Percentiles rank a stretch among this genome's conserved stretches.
Evolutionary conservation across 371 early-diverging fungal genomes (phyloP).

Genomic region (Rhizopus stolonifer): DNA sequence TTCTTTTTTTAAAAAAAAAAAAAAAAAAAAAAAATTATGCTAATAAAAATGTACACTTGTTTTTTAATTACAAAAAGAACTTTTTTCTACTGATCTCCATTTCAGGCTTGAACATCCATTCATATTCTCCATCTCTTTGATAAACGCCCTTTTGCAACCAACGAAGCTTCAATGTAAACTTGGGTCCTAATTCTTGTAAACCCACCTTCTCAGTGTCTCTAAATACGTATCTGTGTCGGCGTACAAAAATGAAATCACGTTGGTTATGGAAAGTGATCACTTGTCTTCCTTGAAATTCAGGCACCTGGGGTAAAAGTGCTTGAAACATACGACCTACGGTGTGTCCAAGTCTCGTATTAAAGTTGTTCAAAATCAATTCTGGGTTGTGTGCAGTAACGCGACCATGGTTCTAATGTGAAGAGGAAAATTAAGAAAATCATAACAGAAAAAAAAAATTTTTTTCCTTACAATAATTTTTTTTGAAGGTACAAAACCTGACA

Average conservation of each 20-base stretch:
- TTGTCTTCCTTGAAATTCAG: slow-evolving; percentile 95
- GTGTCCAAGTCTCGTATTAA: slow-evolving; percentile 96
- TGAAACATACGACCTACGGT: slow-evolving; percentile 96
- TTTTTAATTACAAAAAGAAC: slow-evolving; percentile 67
- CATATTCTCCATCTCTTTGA: slow-evolving; percentile 90
- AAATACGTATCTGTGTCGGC: slow-evolving; percentile 96
- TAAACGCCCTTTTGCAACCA: slow-evolving; percentile 95
- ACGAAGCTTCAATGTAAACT: slow-evolving; percentile 93
- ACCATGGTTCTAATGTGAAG: slow-evolving; percentile 81
- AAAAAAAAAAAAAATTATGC: not conserved
- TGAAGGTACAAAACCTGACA: slow-evolving; percentile 76
- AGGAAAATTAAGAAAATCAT: no score
- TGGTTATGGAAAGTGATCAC: slow-evolving; percentile 98
- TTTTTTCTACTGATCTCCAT: slow-evolving; percentile 84
- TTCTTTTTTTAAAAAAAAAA: not conserved
- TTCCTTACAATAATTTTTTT: slow-evolving; percentile 71
- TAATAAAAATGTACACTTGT: not conserved
- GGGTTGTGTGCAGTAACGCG: slow-evolving; percentile 85
- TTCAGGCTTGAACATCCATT: slow-evolving; percentile 91
- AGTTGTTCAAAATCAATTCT: slow-evolving; percentile 98
- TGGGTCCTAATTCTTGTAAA: slow-evolving; percentile 96
- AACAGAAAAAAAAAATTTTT: not conserved
- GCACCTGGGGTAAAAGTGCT: slow-evolving; percentile 94
- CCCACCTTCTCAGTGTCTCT: slow-evolving; percentile 85
- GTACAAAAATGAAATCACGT: slow-evolving; percentile 98